Percentiles rank a stretch among this genome's conserved stretches.
These are phyloP conservation scores for Rehmannia glutinosa DNA, from an alignment of 257 asterid genomes.

Conservation along the genomic window DNA sequence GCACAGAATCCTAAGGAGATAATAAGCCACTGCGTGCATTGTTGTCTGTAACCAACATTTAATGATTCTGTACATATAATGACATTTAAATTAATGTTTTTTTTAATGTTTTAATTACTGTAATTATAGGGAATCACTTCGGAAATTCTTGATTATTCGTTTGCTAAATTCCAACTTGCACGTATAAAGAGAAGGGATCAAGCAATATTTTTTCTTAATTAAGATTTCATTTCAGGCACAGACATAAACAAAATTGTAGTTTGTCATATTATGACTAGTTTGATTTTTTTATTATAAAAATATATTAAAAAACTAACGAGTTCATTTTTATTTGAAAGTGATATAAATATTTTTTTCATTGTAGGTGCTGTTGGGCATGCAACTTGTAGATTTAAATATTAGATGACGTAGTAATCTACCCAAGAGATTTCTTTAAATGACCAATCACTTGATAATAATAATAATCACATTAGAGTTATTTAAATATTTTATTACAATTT, in stretches of 20 bases:
- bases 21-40: conserved; percentile 23
- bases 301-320: too few relatives aligned
- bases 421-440: too few relatives aligned
- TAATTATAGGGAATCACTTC: conserved; percentile 16
- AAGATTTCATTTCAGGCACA: not conserved
- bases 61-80: conserved; percentile 19
- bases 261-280: conserved; percentile 7
- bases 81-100: too few relatives aligned
- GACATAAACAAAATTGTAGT: not conserved
- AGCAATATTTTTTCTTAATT: not conserved
- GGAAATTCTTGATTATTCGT: conserved; percentile 16
- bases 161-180: conserved; percentile 37
- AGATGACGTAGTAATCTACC: too few relatives aligned
- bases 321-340: too few relatives aligned
- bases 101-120: not conserved
- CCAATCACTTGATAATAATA: too few relatives aligned
- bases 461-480: too few relatives aligned
- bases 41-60: conserved; percentile 19
- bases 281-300: too few relatives aligned
- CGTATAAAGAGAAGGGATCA: conserved; percentile 35
- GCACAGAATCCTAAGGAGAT: conserved; percentile 40
- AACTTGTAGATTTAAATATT: too few relatives aligned
- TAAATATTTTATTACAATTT: too few relatives aligned
- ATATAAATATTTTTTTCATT: too few relatives aligned
- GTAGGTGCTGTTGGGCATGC: too few relatives aligned